Percentiles rank a stretch among this genome's conserved stretches.
These are phyloP conservation scores for Sphagnurus paluster DNA, from an alignment of 1,284 basidiomycete species.

Conservation along the genomic window DNA sequence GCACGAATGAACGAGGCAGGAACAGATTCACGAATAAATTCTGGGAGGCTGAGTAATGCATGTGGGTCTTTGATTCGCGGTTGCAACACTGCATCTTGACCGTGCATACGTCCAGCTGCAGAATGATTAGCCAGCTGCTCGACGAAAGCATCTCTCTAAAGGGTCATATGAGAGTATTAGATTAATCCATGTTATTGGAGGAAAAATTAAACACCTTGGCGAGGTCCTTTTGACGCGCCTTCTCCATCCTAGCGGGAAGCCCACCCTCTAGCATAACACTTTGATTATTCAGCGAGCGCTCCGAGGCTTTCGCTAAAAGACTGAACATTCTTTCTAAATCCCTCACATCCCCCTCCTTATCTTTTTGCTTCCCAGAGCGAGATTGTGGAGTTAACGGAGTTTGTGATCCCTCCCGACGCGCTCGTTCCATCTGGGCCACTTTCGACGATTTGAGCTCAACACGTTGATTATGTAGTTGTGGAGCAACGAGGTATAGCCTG, in stretches of 20 bases:
- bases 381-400: slow-evolving; percentile 20
- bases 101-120: slow-evolving; percentile 62
- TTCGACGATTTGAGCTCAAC: slow-evolving; percentile 77
- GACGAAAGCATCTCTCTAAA: slow-evolving; percentile 68
- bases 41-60: slow-evolving; percentile 57
- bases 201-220: slow-evolving; percentile 70
- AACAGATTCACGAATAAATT: slow-evolving; percentile 64
- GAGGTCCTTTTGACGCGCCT: slow-evolving; percentile 51
- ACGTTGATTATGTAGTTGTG: slow-evolving; percentile 84
- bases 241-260: slow-evolving; percentile 53
- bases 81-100: slow-evolving; percentile 66
- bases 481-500: slow-evolving; percentile 77
- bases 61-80: slow-evolving; percentile 51
- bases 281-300: slow-evolving; percentile 66
- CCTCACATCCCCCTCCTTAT: slow-evolving; percentile 44
- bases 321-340: slow-evolving; percentile 75
- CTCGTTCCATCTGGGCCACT: slow-evolving; percentile 64
- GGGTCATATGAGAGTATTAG: slow-evolving; percentile 9
- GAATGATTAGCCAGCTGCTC: slow-evolving; percentile 70
- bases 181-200: no score
- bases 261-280: slow-evolving; percentile 62
- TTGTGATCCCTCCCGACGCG: slow-evolving; percentile 38
- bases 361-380: slow-evolving; percentile 46
- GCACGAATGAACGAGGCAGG: slow-evolving; percentile 31
- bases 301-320: slow-evolving; percentile 70